Percentiles rank a stretch among this genome's conserved stretches.
phyloP scores from a whole-genome alignment of 108 stramenopile species.

The Skeletonema tropicum region DNA sequence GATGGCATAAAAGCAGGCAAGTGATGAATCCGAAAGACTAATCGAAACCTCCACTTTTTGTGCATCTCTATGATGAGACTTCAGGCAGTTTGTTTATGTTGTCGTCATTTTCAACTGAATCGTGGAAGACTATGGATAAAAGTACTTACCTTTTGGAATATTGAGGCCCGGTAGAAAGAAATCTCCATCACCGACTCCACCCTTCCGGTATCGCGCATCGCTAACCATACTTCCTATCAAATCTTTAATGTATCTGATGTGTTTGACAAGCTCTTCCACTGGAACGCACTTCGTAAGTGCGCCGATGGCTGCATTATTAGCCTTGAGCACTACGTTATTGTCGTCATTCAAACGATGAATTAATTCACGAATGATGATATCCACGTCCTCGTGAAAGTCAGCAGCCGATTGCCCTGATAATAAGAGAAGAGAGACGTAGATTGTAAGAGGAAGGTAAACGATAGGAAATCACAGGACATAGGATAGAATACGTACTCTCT shows the following conservation, averaged over 20 bases:
- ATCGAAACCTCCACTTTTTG: conserved; percentile 59
- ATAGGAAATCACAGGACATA: neutral
- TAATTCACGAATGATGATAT: conserved; percentile 89
- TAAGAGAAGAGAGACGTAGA: conserved; percentile 11
- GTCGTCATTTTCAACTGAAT: conserved; percentile 58
- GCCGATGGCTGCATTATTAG: conserved; percentile 62
- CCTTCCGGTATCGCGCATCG: conserved; percentile 83
- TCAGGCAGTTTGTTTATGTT: conserved; percentile 37
- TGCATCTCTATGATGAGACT: conserved; percentile 9
- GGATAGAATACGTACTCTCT: conserved; percentile 73
- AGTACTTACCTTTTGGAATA: conserved; percentile 85
- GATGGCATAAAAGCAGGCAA: neutral
- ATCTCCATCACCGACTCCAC: conserved; percentile 89
- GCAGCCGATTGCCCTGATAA: conserved; percentile 68
- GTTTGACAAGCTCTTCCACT: conserved; percentile 90
- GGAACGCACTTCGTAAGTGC: conserved; percentile 85
- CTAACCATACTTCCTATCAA: conserved; percentile 91
- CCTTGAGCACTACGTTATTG: conserved; percentile 73
- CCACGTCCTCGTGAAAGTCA: conserved; percentile 91
- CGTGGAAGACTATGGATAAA: neutral
- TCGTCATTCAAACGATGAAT: conserved; percentile 91
- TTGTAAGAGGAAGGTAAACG: conserved; percentile 17
- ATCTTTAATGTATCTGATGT: conserved; percentile 91
- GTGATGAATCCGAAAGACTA: conserved; percentile 87
- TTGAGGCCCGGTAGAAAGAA: conserved; percentile 95